These are phyloP conservation scores for Haplosporangium sp. DNA, from an alignment of 371 early-diverging fungal genomes.

Conservation along the genomic window DNA sequence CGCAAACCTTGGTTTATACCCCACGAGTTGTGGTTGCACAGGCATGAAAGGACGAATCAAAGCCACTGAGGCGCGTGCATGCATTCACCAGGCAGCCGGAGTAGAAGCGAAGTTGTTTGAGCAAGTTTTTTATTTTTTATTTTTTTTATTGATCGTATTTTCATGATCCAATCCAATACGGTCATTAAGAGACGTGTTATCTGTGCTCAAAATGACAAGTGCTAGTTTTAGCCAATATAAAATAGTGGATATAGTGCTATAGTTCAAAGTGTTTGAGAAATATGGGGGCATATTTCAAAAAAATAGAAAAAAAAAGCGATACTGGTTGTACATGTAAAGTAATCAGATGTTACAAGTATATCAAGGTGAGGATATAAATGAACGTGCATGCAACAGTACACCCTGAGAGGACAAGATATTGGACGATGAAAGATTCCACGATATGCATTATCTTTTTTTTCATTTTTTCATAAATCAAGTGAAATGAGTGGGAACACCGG, in stretches of 20 bases:
- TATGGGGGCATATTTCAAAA: too few relatives aligned
- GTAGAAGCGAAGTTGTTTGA: neutral
- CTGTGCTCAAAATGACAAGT: conserved; percentile 1
- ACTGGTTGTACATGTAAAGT: neutral
- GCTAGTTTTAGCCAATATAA: neutral
- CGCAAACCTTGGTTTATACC: conserved; percentile 3
- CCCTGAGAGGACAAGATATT: too few relatives aligned
- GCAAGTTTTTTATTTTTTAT: neutral
- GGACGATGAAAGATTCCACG: too few relatives aligned
- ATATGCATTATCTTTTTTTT: too few relatives aligned
- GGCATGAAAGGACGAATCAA: neutral
- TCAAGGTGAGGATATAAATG: neutral
- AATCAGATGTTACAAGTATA: neutral
- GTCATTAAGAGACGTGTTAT: conserved; percentile 15
- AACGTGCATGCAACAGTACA: neutral
- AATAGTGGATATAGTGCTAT: neutral
- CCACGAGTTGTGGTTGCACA: neutral
- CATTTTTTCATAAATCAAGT: too few relatives aligned
- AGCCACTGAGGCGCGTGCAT: neutral
- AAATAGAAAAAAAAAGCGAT: neutral
- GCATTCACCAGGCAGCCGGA: neutral
- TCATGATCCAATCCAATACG: conserved; percentile 21
- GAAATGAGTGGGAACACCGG: neutral
- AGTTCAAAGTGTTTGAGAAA: too few relatives aligned
- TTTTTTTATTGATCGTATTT: neutral